A percentile compares a stretch with the other conserved stretches of the same genome.
Evolutionary conservation across 1,139 yeast genomes (phyloP).

Genomic region (Scheffersomyces titani): DNA sequence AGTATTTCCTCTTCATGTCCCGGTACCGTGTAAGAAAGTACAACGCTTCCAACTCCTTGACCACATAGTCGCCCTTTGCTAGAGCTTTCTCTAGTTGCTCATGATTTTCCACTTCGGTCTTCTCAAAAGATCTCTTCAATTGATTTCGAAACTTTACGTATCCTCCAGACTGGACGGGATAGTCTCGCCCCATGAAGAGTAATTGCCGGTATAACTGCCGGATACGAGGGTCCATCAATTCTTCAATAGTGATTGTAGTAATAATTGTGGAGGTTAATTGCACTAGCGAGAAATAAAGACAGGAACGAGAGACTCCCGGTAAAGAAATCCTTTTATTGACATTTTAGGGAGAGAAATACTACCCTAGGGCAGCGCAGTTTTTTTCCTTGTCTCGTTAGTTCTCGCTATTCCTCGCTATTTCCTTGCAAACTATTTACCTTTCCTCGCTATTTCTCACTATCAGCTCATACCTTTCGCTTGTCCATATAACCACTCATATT

Average conservation of each 20-base stretch:
- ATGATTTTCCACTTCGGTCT: constrained; percentile 14
- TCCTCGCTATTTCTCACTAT: background rate
- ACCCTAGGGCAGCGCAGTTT: background rate
- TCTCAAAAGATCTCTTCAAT: constrained; percentile 21
- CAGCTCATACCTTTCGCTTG: background rate
- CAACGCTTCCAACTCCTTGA: constrained; percentile 34
- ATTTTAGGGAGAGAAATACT: background rate
- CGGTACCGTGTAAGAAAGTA: constrained; percentile 34
- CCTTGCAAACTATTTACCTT: no score
- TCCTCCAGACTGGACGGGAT: constrained; percentile 36
- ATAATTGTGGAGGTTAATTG: background rate
- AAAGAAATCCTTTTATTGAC: background rate
- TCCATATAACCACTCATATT: no score
- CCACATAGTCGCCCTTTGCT: constrained; percentile 31
- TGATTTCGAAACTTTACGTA: constrained; percentile 19
- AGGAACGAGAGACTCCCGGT: background rate
- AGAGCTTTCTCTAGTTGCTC: constrained; percentile 26
- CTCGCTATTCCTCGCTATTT: no score
- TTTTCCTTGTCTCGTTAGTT: background rate
- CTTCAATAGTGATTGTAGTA: background rate
- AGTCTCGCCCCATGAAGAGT: constrained; percentile 38
- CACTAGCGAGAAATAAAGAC: background rate
- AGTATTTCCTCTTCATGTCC: constrained; percentile 33
- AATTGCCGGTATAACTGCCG: constrained; percentile 31
- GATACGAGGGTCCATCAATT: constrained; percentile 32